phyloP scores from a whole-genome alignment of 148 eudicot genomes.

The Spergularia marina region DNA sequence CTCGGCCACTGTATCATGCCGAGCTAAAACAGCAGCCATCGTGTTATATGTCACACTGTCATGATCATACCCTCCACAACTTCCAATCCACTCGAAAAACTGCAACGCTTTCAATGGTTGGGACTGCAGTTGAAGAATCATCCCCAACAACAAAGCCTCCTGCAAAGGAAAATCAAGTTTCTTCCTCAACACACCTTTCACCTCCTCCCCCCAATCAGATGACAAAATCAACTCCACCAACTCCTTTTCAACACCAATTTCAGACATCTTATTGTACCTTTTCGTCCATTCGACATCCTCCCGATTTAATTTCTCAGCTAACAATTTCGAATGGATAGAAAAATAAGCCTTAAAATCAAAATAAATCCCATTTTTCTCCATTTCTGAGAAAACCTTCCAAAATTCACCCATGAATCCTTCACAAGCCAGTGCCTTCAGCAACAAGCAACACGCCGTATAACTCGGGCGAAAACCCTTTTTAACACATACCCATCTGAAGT shows the following conservation, averaged over 20 bases:
- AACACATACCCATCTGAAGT: slow-evolving; percentile 67
- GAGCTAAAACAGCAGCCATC: slow-evolving; percentile 55
- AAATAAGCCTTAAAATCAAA: slow-evolving; percentile 25
- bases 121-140: slow-evolving; percentile 42
- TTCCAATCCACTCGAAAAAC: slow-evolving; percentile 67
- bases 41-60: slow-evolving; percentile 62
- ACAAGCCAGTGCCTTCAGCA: slow-evolving; percentile 51
- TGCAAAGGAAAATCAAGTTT: slow-evolving; percentile 45
- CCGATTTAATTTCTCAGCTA: too few relatives aligned
- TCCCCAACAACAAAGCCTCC: slow-evolving; percentile 56
- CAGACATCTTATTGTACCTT: too few relatives aligned
- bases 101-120: slow-evolving; percentile 53
- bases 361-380: slow-evolving; percentile 62
- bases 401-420: slow-evolving; percentile 51
- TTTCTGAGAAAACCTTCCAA: slow-evolving; percentile 58
- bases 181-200: slow-evolving; percentile 50
- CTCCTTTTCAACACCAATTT: too few relatives aligned
- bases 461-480: slow-evolving; percentile 51
- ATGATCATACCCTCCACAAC: slow-evolving; percentile 43
- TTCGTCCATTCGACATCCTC: too few relatives aligned
- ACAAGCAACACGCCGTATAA: slow-evolving; percentile 44
- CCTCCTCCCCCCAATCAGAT: slow-evolving; percentile 51
- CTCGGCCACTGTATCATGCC: slow-evolving; percentile 44
- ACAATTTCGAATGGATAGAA: too few relatives aligned
- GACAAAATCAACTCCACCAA: slow-evolving; percentile 24